A percentile compares a stretch with the other conserved stretches of the same genome.
Evolutionary conservation across 495 filamentous ascomycete species (phyloP).

Genomic region (Halenospora varia): DNA sequence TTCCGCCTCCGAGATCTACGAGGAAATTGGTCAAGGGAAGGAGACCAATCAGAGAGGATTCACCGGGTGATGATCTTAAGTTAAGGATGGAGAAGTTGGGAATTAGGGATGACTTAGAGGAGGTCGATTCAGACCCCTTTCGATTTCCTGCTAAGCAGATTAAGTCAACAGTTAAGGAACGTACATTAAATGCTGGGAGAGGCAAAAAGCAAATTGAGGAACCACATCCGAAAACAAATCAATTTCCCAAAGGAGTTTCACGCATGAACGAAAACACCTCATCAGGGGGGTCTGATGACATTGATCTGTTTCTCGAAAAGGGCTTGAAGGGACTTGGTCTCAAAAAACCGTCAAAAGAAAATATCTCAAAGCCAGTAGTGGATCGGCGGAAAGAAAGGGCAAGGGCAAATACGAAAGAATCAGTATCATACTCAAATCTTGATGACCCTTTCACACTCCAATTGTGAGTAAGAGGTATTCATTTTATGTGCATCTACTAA

Average conservation of each 20-base stretch:
- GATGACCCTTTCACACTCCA: conserved; percentile 16
- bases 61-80: not conserved
- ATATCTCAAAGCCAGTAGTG: no score
- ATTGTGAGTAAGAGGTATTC: conserved; percentile 18
- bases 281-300: no score
- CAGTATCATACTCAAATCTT: conserved; percentile 3
- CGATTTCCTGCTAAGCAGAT: no score
- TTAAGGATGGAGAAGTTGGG: conserved; percentile 1
- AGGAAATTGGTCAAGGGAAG: conserved; percentile 20
- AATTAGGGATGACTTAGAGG: not conserved
- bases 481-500: not conserved
- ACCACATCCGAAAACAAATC: no score
- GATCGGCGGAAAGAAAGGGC: not conserved
- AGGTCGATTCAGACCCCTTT: no score
- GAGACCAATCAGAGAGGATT: not conserved
- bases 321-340: no score
- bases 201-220: no score
- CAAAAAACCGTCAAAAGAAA: not conserved
- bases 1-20: conserved; percentile 6
- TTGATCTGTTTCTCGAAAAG: no score
- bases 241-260: no score
- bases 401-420: not conserved
- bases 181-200: not conserved
- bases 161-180: conserved; percentile 4
- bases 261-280: no score